These are phyloP conservation scores for Neurospora tetraspora DNA, from an alignment of 495 filamentous ascomycete species.

Conservation along the genomic window DNA sequence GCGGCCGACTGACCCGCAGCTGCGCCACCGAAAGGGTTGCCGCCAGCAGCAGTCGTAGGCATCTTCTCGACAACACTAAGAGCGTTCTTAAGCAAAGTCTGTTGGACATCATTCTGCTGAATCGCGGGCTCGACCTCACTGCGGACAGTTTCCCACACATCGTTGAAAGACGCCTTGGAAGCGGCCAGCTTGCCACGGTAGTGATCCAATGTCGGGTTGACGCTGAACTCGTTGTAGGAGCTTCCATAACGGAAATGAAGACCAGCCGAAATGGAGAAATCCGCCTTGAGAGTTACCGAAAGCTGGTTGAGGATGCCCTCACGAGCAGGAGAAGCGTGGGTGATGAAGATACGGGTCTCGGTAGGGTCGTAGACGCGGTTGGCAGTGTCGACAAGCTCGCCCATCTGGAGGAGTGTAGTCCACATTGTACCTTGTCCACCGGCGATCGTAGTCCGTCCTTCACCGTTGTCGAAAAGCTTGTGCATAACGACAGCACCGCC, in stretches of 20 bases:
- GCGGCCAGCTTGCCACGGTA: conserved; percentile 99
- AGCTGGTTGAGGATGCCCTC: conserved; percentile 97
- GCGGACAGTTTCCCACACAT: conserved; percentile 99
- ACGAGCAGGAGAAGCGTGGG: conserved; percentile 91
- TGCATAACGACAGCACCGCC: conserved; percentile 99
- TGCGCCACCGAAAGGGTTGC: conserved; percentile 90
- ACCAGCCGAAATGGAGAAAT: conserved; percentile 96
- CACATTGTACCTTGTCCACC: conserved; percentile 99
- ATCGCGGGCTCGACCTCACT: conserved; percentile 90
- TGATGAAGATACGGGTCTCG: conserved; percentile 96
- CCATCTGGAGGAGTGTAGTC: conserved; percentile 98
- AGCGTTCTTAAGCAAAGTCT: conserved; percentile 81
- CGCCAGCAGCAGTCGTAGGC: conserved; percentile 86
- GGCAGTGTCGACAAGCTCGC: conserved; percentile 94
- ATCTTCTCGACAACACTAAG: conserved; percentile 89
- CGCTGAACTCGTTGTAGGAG: conserved; percentile 99
- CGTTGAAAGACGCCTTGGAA: conserved; percentile 96
- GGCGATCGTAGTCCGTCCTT: conserved; percentile 94
- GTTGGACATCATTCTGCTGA: conserved; percentile 81
- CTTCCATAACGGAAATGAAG: conserved; percentile 98
- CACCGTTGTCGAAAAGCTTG: conserved; percentile 98
- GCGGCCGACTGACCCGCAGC: conserved; percentile 50
- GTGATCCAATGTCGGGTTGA: conserved; percentile 95
- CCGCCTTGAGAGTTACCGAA: conserved; percentile 93
- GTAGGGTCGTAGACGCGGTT: conserved; percentile 97